Conservation (phyloP, 371 early-diverging fungal genomes). For the Rhizopus delemar region DNA sequence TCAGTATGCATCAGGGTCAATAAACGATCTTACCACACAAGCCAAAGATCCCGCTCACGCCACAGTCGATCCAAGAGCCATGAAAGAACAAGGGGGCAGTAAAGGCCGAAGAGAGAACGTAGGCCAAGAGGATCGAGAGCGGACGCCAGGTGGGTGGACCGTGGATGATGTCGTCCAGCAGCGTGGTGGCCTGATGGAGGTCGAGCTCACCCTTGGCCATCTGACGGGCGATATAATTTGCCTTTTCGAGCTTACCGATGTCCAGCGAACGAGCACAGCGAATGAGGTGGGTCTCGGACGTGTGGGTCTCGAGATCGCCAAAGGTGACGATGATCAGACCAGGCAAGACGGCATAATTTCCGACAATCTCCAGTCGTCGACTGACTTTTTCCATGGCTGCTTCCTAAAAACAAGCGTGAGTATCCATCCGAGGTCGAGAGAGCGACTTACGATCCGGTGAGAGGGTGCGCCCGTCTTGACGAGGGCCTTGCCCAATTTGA, state of each 20-base stretch:
- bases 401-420: constrained; percentile 43
- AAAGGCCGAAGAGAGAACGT: constrained; percentile 58
- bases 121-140: constrained; percentile 53
- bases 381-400: constrained; percentile 62
- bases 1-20: not conserved
- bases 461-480: constrained; percentile 76
- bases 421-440: not conserved
- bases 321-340: constrained; percentile 71
- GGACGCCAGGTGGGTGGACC: constrained; percentile 53
- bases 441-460: constrained; percentile 64
- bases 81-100: constrained; percentile 66
- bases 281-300: constrained; percentile 73
- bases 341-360: constrained; percentile 63
- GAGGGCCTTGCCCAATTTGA: constrained; percentile 67
- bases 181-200: constrained; percentile 56
- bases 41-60: constrained; percentile 65
- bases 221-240: constrained; percentile 55
- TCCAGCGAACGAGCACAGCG: constrained; percentile 58
- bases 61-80: constrained; percentile 62
- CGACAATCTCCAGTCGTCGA: constrained; percentile 57
- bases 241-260: constrained; percentile 61
- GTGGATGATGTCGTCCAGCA: constrained; percentile 59
- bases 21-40: constrained; percentile 24
- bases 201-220: constrained; percentile 49
- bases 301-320: constrained; percentile 71